These are phyloP conservation scores for Tylopilus felleus DNA, from an alignment of 768 basidiomycete species.

Conservation along the genomic window DNA sequence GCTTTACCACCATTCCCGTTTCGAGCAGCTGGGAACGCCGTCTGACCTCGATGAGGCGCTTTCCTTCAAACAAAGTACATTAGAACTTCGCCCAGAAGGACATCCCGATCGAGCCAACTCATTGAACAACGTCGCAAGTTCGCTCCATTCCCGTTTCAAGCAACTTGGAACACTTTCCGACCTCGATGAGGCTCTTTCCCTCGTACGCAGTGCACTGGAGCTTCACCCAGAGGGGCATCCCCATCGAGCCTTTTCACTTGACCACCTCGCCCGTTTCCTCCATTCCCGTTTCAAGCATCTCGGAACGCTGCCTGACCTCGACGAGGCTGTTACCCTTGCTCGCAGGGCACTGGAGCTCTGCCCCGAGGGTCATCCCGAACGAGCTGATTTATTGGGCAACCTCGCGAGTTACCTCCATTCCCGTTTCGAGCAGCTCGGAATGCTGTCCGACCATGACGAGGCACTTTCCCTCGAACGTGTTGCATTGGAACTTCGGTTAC, in stretches of 20 bases:
- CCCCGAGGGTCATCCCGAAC: not conserved
- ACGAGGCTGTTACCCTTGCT: no score
- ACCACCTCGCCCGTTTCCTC: not conserved
- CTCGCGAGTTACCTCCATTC: not conserved
- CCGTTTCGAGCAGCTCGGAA: not conserved
- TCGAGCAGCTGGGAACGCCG: not conserved
- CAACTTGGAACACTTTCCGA: not conserved
- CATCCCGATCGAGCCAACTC: no score
- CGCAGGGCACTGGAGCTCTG: not conserved
- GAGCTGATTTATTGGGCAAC: not conserved
- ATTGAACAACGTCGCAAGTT: no score
- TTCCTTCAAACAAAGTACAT: no score
- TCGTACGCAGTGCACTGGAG: not conserved
- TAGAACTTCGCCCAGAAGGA: no score
- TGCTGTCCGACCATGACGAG: no score
- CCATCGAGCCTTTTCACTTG: not conserved
- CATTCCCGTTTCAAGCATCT: not conserved
- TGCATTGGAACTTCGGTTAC: no score
- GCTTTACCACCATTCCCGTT: not conserved
- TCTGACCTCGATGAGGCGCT: no score
- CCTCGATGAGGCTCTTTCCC: constrained; percentile 1
- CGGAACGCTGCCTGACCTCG: not conserved
- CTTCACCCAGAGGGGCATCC: constrained; percentile 1
- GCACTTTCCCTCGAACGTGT: no score
- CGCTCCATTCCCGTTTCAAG: no score